Conservation (phyloP, 768 basidiomycete species). For the Chalciporus pseudorubinellus region DNA sequence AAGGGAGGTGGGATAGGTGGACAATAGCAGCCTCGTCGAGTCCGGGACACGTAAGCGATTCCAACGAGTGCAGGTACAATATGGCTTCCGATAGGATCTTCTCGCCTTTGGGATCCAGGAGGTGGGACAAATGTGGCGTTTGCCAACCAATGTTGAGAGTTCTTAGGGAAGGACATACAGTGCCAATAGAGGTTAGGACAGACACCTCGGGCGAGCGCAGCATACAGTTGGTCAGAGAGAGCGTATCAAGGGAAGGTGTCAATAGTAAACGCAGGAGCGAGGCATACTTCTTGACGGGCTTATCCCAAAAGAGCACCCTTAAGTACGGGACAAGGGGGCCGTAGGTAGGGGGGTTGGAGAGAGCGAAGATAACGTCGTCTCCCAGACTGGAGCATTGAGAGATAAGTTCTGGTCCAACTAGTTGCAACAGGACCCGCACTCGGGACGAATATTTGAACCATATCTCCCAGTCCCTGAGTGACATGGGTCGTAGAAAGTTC, state of each 20-base stretch:
- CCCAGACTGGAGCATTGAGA: slow-evolving; percentile 5
- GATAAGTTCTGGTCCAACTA: background rate
- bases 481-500: slow-evolving; percentile 26
- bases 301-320: slow-evolving; percentile 21
- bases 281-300: slow-evolving; percentile 11
- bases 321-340: slow-evolving; percentile 22
- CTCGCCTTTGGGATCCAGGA: slow-evolving; percentile 11
- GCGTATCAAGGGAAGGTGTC: slow-evolving; percentile 19
- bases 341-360: slow-evolving; percentile 22
- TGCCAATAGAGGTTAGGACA: slow-evolving; percentile 19
- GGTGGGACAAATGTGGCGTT: background rate
- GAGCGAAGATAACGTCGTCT: slow-evolving; percentile 25
- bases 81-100: slow-evolving; percentile 23
- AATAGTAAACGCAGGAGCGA: slow-evolving; percentile 20
- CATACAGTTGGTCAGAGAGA: slow-evolving; percentile 8
- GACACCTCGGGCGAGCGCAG: slow-evolving; percentile 19
- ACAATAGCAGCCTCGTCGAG: slow-evolving; percentile 21
- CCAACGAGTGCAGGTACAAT: slow-evolving; percentile 15
- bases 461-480: slow-evolving; percentile 25
- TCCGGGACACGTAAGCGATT: slow-evolving; percentile 16
- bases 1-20: slow-evolving; percentile 23
- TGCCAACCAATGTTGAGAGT: slow-evolving; percentile 5
- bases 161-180: slow-evolving; percentile 20
- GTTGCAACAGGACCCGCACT: slow-evolving; percentile 13
- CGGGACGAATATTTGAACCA: slow-evolving; percentile 28